A percentile compares a stretch with the other conserved stretches of the same genome.
Evolutionary conservation across 106 monocot species (phyloP).

Genomic region (Phalaenopsis equestris): DNA sequence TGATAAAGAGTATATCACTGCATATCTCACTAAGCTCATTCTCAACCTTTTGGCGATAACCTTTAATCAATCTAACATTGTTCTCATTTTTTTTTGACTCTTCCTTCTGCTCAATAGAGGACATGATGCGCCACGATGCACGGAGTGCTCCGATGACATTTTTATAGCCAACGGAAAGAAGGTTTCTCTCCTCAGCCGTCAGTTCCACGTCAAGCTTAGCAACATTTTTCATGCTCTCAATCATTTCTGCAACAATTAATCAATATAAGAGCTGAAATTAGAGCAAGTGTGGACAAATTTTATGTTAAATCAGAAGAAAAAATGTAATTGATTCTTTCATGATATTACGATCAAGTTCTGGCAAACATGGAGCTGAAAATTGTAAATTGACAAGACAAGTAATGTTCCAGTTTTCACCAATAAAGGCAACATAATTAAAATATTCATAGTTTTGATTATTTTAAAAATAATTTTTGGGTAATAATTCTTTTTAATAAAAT

Average conservation of each 20-base stretch:
- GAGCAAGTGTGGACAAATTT: neutral
- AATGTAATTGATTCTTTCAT: neutral
- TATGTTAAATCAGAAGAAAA: neutral
- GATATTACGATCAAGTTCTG: neutral
- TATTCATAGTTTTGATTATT: too few species aligned
- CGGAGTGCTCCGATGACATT: slow-evolving; percentile 34
- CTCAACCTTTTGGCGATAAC: slow-evolving; percentile 30
- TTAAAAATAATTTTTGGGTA: too few species aligned
- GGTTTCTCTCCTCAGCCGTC: slow-evolving; percentile 35
- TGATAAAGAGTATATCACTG: slow-evolving; percentile 26
- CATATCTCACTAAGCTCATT: slow-evolving; percentile 31
- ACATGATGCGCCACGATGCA: slow-evolving; percentile 41
- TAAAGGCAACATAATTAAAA: too few species aligned
- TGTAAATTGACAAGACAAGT: too few species aligned
- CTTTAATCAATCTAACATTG: slow-evolving; percentile 24
- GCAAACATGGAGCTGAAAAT: too few species aligned
- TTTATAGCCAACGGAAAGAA: slow-evolving; percentile 30
- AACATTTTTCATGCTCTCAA: slow-evolving; percentile 34
- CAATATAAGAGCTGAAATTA: neutral
- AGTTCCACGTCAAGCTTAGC: slow-evolving; percentile 31
- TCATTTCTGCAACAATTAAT: slow-evolving; percentile 21
- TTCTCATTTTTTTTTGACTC: slow-evolving; percentile 33
- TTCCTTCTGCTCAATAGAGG: slow-evolving; percentile 39
- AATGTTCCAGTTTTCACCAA: too few species aligned
- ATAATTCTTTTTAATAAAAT: too few species aligned